Conservation (phyloP, 129 eudicot genomes). For the Flaveria brownii region DNA sequence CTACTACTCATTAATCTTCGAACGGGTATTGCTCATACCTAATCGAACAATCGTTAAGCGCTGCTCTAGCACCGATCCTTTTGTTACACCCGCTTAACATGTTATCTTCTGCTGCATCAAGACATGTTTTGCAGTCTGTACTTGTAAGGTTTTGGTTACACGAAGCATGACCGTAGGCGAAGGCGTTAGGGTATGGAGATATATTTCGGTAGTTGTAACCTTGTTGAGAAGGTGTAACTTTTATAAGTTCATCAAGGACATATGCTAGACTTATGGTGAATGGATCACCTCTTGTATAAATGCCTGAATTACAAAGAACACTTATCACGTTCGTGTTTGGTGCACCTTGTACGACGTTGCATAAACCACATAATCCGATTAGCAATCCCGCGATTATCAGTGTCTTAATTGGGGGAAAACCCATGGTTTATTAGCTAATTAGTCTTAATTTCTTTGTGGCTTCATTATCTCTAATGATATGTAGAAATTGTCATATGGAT, state of each 20-base stretch:
- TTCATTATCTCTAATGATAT: conserved; percentile 21
- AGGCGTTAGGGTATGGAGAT: conserved; percentile 76
- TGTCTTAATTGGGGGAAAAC: conserved; percentile 21
- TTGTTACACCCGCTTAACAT: conserved; percentile 43
- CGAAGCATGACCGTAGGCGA: conserved; percentile 71
- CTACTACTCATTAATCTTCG: conserved; percentile 28
- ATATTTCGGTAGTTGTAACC: conserved; percentile 57
- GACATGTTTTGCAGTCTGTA: conserved; percentile 63
- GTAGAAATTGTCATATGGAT: conserved; percentile 1
- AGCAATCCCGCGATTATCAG: conserved; percentile 14
- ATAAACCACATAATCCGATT: conserved; percentile 32
- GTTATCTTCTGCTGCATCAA: conserved; percentile 53
- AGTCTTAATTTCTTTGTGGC: conserved; percentile 9
- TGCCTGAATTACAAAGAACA: conserved; percentile 49
- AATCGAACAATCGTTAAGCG: conserved; percentile 57
- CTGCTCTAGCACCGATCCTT: conserved; percentile 57
- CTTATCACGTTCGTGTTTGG: conserved; percentile 48
- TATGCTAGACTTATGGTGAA: conserved; percentile 58
- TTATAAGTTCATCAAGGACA: conserved; percentile 57
- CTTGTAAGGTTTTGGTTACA: conserved; percentile 46
- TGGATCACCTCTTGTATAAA: conserved; percentile 53
- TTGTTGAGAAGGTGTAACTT: conserved; percentile 42
- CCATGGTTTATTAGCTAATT: conserved; percentile 22
- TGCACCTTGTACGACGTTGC: conserved; percentile 26
- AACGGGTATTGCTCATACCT: conserved; percentile 85